Base-by-base conservation (phyloP, 495 filamentous ascomycete genomes). In the Neurospora sp. region DNA sequence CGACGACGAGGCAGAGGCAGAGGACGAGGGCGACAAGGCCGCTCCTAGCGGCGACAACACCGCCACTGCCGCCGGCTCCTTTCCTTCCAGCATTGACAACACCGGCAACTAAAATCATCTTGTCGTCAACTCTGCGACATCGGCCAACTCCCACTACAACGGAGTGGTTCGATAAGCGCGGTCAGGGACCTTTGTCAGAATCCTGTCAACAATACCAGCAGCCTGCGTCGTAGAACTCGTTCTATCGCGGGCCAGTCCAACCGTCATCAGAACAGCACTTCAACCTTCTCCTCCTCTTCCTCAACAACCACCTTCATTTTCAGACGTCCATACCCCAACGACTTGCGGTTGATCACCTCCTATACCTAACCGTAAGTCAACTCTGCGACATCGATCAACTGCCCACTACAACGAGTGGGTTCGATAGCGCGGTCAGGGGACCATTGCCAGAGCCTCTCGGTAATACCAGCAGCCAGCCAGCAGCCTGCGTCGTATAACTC, bases 211-310 rank as follows among this genome's bases (percentile, higher is more conserved):
- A 27, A 53, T 22, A 48, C 68, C 78, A 74, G 72, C 41, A 73
- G 40, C 75, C 79, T 76, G 20, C 84, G 75, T 44, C 85, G 53
- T 85, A 86, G 81, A 74, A 86, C 82, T 74, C 86, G 79, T 81
- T 87, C 84, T 81, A 74, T 82, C 87, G 77, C 80, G 2, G 84
- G 74, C 84, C n/a, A 48, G 44, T n/a, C n/a, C n/a, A 48, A 48
- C 82, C 48, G 18, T 70, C 78, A 48, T 20, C 44, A 48, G 44
- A 3, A 48, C 20, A 22, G 44, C 44, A 20, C n/a, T 48, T 48
- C n/a, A 44, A 10, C 10, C 39, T 40, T 12, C 39, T 40, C 39
- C 39, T 40, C 10, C 10, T 40, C 39, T 12, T 40, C 39, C 35
- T 37, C 35, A 37, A 37, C 35, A 40, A 40, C 39, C 39, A 40